A percentile compares a stretch with the other conserved stretches of the same genome.
phyloP scores from a whole-genome alignment of 176 grass and related monocot species.

The Avena eriantha region DNA sequence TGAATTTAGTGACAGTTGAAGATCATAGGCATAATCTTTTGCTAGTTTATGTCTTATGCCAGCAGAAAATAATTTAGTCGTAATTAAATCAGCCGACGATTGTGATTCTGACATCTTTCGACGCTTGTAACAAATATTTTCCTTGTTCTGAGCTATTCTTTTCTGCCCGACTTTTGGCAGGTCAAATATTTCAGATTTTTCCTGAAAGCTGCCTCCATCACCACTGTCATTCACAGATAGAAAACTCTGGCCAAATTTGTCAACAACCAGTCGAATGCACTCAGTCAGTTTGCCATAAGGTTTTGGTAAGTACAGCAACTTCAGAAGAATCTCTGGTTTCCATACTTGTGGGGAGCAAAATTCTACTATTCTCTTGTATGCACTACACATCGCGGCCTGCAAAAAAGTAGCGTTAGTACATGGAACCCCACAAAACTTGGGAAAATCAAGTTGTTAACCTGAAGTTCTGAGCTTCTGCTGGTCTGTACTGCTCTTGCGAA shows the following conservation, averaged over 20 bases:
- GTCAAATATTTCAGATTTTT: conserved; percentile 36
- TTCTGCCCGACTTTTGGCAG: conserved; percentile 69
- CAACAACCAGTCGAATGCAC: conserved; percentile 68
- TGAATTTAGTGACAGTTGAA: conserved; percentile 52
- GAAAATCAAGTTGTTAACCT: conserved; percentile 66
- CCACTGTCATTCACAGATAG: conserved; percentile 41
- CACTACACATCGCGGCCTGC: conserved; percentile 84
- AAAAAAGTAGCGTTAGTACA: conserved; percentile 40
- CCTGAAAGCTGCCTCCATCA: conserved; percentile 32
- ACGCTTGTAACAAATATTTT: conserved; percentile 63
- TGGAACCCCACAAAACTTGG: conserved; percentile 2
- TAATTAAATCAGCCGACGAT: conserved; percentile 23
- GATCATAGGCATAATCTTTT: conserved; percentile 48
- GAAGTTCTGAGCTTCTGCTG: conserved; percentile 75
- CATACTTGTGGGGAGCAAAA: conserved; percentile 77
- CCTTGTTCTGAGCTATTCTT: conserved; percentile 54
- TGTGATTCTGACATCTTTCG: conserved; percentile 60
- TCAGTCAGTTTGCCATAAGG: conserved; percentile 73
- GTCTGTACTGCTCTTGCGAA: conserved; percentile 61
- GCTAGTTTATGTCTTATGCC: conserved; percentile 40
- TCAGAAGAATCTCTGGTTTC: conserved; percentile 79
- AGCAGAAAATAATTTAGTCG: conserved; percentile 30
- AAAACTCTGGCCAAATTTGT: conserved; percentile 48
- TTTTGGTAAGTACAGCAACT: conserved; percentile 66
- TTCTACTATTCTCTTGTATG: conserved; percentile 85